A percentile compares a stretch with the other conserved stretches of the same genome.
Evolutionary conservation across 1,139 yeast genomes (phyloP).

Genomic region (Saccharomyces hybrid): DNA sequence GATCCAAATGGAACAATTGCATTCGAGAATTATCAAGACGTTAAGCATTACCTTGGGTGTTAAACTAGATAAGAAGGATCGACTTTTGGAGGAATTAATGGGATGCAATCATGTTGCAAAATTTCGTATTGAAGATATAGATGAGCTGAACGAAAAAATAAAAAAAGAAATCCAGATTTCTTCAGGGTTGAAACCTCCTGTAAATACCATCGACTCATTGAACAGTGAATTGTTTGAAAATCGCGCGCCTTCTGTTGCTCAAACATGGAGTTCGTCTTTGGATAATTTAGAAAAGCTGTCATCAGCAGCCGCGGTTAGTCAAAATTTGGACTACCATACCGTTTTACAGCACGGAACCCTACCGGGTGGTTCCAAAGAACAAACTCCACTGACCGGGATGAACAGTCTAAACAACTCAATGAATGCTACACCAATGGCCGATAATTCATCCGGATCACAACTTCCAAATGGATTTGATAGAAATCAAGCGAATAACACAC

Average conservation of each 20-base stretch:
- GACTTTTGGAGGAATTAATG: constrained; percentile 13
- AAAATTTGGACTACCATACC: constrained; percentile 12
- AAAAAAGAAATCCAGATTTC: background rate
- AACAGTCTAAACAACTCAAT: background rate
- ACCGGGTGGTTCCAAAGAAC: background rate
- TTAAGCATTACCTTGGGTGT: constrained; percentile 17
- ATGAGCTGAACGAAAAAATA: background rate
- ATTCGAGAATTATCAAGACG: constrained; percentile 13
- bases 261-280: constrained; percentile 3
- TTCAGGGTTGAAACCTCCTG: background rate
- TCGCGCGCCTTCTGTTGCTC: background rate
- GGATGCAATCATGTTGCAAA: constrained; percentile 10
- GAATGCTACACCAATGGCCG: background rate
- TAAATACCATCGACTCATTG: background rate
- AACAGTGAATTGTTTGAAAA: background rate
- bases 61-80: constrained; percentile 11
- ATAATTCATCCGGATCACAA: background rate
- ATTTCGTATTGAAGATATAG: constrained; percentile 4
- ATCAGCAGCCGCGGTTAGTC: constrained; percentile 16
- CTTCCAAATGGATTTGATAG: constrained; percentile 3
- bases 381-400: background rate
- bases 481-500: constrained; percentile 1
- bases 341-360: background rate
- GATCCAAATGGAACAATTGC: constrained; percentile 9
- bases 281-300: constrained; percentile 17